These are phyloP conservation scores for Calocera viscosa DNA, from an alignment of 768 basidiomycete species.

Conservation along the genomic window DNA sequence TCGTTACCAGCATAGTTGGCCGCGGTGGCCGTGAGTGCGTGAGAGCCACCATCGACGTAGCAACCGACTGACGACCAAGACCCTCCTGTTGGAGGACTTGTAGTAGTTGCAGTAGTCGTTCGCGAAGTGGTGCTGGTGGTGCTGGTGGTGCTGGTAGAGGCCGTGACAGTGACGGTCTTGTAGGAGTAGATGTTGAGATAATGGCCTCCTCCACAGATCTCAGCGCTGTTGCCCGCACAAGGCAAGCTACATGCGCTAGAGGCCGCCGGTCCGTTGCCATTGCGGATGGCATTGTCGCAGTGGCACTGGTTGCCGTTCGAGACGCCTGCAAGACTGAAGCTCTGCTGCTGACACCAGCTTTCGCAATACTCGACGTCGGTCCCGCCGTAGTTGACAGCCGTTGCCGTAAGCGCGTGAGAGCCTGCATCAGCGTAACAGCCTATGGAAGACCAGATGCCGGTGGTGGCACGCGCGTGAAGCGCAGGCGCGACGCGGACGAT, in stretches of 20 bases:
- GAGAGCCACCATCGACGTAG: background rate
- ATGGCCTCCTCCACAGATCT: background rate
- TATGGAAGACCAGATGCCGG: background rate
- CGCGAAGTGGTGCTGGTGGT: too few relatives aligned
- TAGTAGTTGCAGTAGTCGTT: too few relatives aligned
- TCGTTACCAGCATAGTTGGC: background rate
- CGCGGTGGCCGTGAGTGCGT: background rate
- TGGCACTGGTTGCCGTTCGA: constrained; percentile 9
- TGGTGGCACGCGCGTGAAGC: background rate
- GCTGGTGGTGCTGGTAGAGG: background rate
- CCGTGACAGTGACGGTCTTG: background rate
- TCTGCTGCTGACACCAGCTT: background rate
- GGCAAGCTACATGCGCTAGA: background rate
- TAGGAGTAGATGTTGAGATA: background rate
- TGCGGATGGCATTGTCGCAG: constrained; percentile 12
- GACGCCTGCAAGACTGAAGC: background rate
- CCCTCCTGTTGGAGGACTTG: too few relatives aligned
- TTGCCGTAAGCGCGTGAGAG: background rate
- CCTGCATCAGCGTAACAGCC: background rate
- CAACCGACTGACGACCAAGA: background rate
- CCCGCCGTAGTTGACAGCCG: background rate
- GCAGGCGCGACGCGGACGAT: background rate
- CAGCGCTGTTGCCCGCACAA: background rate
- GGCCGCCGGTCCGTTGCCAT: background rate
- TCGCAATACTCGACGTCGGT: background rate